Evolutionary conservation across 192 early-diverging fungal species (phyloP), one percentile per base, ranked within the genome.

Genomic region (Spizellomyces sp.): DNA sequence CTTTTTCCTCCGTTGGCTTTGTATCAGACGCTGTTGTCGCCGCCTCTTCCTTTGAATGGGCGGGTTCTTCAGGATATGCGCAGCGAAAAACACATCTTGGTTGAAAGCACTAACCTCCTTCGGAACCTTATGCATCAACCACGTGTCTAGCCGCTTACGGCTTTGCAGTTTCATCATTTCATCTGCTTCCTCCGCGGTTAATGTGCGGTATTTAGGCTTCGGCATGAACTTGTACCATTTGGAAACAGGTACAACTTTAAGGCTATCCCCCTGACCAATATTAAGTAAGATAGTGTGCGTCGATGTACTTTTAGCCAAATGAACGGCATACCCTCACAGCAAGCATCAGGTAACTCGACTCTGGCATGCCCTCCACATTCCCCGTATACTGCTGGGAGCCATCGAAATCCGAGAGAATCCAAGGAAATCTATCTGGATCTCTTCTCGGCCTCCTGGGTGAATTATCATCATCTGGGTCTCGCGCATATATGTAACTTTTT

Each of bases 181-280:
- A 52, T 83, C 81, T 5, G 81, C 81, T 64, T 86, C 84, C 45
- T 86, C 84, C 12, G 75, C 45, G 10, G 84, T 82, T 21, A 82
- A 66, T 12, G 81, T 86, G 9, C 64, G 70, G 59, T 84, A 79
- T 45, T 75, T 79, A 9, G 79, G 63, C 60, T 80, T 79, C 15
- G 57, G 52, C 9, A 21, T 64, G 52, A 86, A 81, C 58, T 81
- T 83, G 75, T 86, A 83, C 68, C 76, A 80, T 59, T 80, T 81
- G 17, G 75, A 48, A 10, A 75, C 75, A 10, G 84, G 84, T 1
- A 76, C 68, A 42, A 80, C 76, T 58, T 79, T 67, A 63, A 83
- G 80, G 8, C 65, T 71, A 44, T 79, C 71, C 8, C 45, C 61
- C 73, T 9, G 22, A 50, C 17, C 9, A 71, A 5, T 0, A 4